Conservation (phyloP, 2,329 filamentous ascomycete genomes). For the Knufia petricola region DNA sequence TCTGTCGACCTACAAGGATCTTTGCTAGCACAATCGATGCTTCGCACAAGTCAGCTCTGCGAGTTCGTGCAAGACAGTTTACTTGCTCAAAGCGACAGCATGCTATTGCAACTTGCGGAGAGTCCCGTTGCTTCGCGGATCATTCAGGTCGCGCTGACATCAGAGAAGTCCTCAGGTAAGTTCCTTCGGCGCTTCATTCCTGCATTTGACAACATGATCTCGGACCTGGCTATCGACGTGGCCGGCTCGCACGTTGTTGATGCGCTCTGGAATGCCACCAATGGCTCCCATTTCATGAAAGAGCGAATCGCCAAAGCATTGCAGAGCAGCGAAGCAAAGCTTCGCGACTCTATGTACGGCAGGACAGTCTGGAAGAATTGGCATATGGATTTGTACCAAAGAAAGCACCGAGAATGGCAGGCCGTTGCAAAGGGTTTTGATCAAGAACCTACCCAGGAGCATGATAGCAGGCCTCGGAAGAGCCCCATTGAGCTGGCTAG, state of each 20-base stretch:
- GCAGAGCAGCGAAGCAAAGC: constrained; percentile 45
- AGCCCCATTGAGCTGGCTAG: constrained; percentile 49
- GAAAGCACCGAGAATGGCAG: constrained; percentile 54
- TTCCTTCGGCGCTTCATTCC: constrained; percentile 55
- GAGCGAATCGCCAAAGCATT: constrained; percentile 59
- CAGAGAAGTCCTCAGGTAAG: constrained; percentile 31
- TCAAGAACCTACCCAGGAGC: constrained; percentile 17
- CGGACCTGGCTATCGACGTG: constrained; percentile 50
- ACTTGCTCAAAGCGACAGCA: constrained; percentile 47
- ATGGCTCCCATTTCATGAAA: constrained; percentile 55
- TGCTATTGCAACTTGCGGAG: constrained; percentile 56
- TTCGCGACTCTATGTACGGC: constrained; percentile 57
- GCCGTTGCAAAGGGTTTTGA: constrained; percentile 46
- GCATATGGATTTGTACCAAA: constrained; percentile 62
- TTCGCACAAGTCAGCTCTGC: constrained; percentile 62
- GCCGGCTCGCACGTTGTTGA: constrained; percentile 60
- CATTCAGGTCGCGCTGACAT: constrained; percentile 53
- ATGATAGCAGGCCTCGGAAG: constrained; percentile 31
- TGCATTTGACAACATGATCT: constrained; percentile 52
- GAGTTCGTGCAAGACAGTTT: constrained; percentile 66
- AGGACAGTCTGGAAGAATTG: constrained; percentile 65
- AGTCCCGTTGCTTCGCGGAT: constrained; percentile 52
- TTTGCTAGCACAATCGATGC: constrained; percentile 69
- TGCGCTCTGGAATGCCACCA: constrained; percentile 54
- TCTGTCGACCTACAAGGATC: constrained; percentile 57